phyloP scores from a whole-genome alignment of 2,329 filamentous ascomycete genomes.

The Chrysoporthe deuterocubensis region DNA sequence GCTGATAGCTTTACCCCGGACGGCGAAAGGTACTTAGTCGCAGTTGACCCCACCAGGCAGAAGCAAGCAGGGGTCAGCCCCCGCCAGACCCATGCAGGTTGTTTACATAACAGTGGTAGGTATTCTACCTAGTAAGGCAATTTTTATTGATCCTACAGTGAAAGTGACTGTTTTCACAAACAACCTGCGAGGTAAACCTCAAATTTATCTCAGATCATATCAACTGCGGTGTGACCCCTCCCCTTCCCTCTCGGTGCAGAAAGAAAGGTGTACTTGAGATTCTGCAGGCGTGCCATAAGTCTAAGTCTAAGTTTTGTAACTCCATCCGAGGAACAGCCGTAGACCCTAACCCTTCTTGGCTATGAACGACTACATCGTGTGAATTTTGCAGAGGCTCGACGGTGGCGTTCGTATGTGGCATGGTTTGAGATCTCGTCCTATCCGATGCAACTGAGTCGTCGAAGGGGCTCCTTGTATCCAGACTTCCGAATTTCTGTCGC shows the following conservation, averaged over 20 bases:
- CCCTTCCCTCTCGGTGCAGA: neutral
- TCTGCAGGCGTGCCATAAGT: neutral
- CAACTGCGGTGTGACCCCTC: neutral
- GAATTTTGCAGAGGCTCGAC: neutral
- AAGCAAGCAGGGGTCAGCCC: neutral
- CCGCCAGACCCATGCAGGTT: neutral
- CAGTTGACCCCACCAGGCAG: constrained; percentile 3
- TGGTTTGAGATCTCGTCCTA: too few species aligned
- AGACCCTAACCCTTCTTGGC: neutral
- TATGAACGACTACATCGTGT: neutral
- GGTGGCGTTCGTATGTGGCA: too few species aligned
- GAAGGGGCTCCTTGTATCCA: too few species aligned
- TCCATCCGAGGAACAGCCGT: neutral
- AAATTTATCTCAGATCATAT: too few species aligned
- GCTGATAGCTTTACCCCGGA: neutral
- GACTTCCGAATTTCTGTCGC: too few species aligned
- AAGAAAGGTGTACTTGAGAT: neutral
- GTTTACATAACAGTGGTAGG: neutral
- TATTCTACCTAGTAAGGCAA: too few species aligned
- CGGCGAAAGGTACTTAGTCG: neutral
- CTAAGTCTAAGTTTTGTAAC: neutral
- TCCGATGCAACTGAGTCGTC: too few species aligned
- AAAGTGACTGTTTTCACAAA: too few species aligned
- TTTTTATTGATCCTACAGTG: too few species aligned
- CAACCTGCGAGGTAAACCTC: too few species aligned